Evolutionary conservation across 257 asterid genomes (phyloP).

Genomic region (Eucommia ulmoides): DNA sequence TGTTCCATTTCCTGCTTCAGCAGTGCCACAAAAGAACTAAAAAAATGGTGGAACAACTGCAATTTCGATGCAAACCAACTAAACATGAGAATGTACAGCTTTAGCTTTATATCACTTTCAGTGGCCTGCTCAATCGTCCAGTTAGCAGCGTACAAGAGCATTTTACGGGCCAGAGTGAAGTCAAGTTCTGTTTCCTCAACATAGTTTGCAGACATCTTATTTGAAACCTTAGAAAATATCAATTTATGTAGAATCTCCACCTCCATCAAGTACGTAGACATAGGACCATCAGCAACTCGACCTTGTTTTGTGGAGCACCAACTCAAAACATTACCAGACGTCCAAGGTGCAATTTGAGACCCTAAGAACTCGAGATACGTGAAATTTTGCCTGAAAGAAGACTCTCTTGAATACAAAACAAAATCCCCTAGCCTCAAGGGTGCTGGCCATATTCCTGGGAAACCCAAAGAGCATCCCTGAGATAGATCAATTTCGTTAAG

Average conservation of each 20-base stretch:
- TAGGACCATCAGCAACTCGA: slow-evolving; percentile 17
- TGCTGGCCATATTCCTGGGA: slow-evolving; percentile 91
- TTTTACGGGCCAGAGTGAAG: slow-evolving; percentile 33
- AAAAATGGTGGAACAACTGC: slow-evolving; percentile 37
- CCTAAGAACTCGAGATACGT: slow-evolving; percentile 67
- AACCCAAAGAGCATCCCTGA: slow-evolving; percentile 36
- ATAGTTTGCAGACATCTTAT: slow-evolving; percentile 13
- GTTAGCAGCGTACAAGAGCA: slow-evolving; percentile 63
- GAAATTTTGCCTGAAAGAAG: slow-evolving; percentile 56
- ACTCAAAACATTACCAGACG: slow-evolving; percentile 10
- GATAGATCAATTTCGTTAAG: slow-evolving; percentile 25
- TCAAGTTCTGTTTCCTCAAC: slow-evolving; percentile 21
- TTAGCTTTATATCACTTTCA: slow-evolving; percentile 56
- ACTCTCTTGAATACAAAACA: slow-evolving; percentile 44
- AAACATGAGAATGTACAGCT: slow-evolving; percentile 60
- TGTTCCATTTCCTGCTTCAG: slow-evolving; percentile 47
- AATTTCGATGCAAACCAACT: slow-evolving; percentile 52
- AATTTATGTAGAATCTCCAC: slow-evolving; percentile 21
- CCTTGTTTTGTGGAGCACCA: slow-evolving; percentile 18
- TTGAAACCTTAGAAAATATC: slow-evolving; percentile 33
- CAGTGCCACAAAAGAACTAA: slow-evolving; percentile 30
- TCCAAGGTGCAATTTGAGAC: slow-evolving; percentile 34
- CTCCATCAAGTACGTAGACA: slow-evolving; percentile 38
- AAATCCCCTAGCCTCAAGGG: slow-evolving; percentile 67
- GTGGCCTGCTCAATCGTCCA: slow-evolving; percentile 88